Conservation (phyloP, 108 stramenopile species). For the Stephanodiscus minutulus region DNA sequence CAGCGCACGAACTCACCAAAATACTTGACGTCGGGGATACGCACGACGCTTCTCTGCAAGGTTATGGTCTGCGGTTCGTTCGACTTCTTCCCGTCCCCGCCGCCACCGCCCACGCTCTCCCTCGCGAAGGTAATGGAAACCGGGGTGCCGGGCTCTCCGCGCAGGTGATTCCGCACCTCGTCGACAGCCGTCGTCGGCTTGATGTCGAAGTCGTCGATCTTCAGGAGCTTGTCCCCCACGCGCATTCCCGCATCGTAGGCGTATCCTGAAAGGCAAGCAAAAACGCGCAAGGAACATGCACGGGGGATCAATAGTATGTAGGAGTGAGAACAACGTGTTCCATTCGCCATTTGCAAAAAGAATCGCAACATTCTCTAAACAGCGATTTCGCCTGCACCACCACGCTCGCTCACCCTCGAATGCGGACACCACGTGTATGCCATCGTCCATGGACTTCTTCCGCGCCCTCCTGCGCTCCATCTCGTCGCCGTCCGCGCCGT, state of each 20-base stretch:
- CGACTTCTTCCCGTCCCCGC: constrained; percentile 13
- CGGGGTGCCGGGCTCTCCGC: constrained; percentile 84
- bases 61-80: constrained; percentile 60
- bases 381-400: constrained; percentile 55
- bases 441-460: constrained; percentile 60
- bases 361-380: no score
- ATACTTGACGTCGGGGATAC: constrained; percentile 84
- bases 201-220: constrained; percentile 74
- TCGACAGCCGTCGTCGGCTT: constrained; percentile 69
- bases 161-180: constrained; percentile 82
- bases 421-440: constrained; percentile 87
- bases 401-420: constrained; percentile 94
- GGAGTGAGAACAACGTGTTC: background rate
- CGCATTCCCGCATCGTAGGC: constrained; percentile 77
- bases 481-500: constrained; percentile 38
- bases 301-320: background rate
- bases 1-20: constrained; percentile 25
- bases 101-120: constrained; percentile 66
- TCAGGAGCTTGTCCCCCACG: constrained; percentile 78
- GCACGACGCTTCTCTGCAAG: constrained; percentile 78
- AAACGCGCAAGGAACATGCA: background rate
- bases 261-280: constrained; percentile 43
- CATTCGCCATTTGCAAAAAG: background rate
- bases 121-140: constrained; percentile 78
- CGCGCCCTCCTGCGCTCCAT: constrained; percentile 40